phyloP scores from a whole-genome alignment of 805 yeast species.

The Saturnispora zaruensis region DNA sequence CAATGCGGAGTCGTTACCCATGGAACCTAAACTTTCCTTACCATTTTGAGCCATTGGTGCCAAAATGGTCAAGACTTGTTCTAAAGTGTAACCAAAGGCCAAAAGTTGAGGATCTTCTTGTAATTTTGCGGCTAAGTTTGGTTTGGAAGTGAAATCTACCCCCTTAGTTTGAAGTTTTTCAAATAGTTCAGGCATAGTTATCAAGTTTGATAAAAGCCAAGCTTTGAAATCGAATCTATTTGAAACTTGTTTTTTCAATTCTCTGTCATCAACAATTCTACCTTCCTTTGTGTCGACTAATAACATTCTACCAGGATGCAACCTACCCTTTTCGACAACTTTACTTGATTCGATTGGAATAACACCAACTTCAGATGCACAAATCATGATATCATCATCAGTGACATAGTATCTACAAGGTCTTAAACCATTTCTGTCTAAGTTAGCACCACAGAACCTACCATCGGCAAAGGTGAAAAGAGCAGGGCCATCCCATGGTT shows the following conservation, averaged over 20 bases:
- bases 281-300: slow-evolving; percentile 92
- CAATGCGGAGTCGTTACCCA: slow-evolving; percentile 96
- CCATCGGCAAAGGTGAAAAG: slow-evolving; percentile 95
- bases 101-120: slow-evolving; percentile 76
- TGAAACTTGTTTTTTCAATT: slow-evolving; percentile 72
- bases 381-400: slow-evolving; percentile 88
- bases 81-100: slow-evolving; percentile 92
- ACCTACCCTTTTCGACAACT: slow-evolving; percentile 83
- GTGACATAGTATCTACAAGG: slow-evolving; percentile 97
- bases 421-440: slow-evolving; percentile 94
- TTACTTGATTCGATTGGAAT: slow-evolving; percentile 78
- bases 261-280: slow-evolving; percentile 85
- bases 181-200: slow-evolving; percentile 70
- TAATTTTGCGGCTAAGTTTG: slow-evolving; percentile 35
- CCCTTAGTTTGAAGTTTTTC: slow-evolving; percentile 45
- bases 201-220: slow-evolving; percentile 83
- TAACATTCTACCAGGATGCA: slow-evolving; percentile 94
- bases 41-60: slow-evolving; percentile 92
- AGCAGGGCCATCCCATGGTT: slow-evolving; percentile 99
- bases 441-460: slow-evolving; percentile 95
- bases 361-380: slow-evolving; percentile 98
- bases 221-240: slow-evolving; percentile 84
- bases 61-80: slow-evolving; percentile 72
- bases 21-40: slow-evolving; percentile 92
- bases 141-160: slow-evolving; percentile 20